phyloP scores from a whole-genome alignment of 2,329 filamentous ascomycete species.

The Aspergillus transmontanensis region DNA sequence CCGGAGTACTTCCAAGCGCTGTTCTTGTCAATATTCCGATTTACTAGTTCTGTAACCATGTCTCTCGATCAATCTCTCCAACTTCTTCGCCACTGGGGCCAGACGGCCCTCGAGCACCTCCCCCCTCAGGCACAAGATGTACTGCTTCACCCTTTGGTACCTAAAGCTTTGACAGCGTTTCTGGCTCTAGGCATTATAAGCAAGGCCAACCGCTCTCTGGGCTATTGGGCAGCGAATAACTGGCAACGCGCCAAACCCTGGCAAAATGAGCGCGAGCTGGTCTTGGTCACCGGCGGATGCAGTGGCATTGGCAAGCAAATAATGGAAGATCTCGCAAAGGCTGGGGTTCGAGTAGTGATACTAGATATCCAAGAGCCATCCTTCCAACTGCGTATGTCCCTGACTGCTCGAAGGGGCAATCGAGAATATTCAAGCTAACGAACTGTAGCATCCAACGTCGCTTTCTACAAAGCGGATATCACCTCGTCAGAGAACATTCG shows the following conservation, averaged over 20 bases:
- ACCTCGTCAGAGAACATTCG: constrained; percentile 36
- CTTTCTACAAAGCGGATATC: constrained; percentile 43
- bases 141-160: constrained; percentile 30
- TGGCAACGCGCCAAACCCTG: constrained; percentile 30
- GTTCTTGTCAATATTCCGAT: neutral
- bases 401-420: neutral
- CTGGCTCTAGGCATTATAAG: constrained; percentile 29
- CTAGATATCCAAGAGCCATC: constrained; percentile 40
- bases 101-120: constrained; percentile 27
- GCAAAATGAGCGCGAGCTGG: constrained; percentile 32
- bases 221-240: constrained; percentile 33
- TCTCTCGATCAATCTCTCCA: constrained; percentile 21
- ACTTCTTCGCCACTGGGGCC: constrained; percentile 28
- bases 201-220: constrained; percentile 32
- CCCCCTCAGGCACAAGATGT: constrained; percentile 31
- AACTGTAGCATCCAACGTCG: constrained; percentile 31
- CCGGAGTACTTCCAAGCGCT: neutral
- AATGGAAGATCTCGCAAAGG: constrained; percentile 32
- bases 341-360: constrained; percentile 37
- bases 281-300: constrained; percentile 41
- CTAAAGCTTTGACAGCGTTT: constrained; percentile 29
- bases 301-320: constrained; percentile 44
- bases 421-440: neutral
- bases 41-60: constrained; percentile 15
- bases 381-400: constrained; percentile 30